Conservation (phyloP, 2,329 filamentous ascomycete species). For the Coniochaeta sp. region DNA sequence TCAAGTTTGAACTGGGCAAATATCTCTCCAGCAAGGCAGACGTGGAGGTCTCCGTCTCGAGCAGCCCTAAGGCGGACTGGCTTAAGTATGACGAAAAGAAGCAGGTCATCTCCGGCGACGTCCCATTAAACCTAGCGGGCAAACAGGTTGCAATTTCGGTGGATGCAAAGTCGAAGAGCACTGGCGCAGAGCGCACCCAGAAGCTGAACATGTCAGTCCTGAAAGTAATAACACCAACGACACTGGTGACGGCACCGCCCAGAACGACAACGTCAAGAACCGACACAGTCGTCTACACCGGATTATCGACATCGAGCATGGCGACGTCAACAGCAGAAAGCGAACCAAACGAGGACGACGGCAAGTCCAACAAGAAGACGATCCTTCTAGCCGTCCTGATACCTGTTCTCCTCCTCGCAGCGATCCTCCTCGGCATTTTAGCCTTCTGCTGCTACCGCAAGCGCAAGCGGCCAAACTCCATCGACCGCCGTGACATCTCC, state of each 20-base stretch:
- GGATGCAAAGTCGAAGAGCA: constrained; percentile 24
- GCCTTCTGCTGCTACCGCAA: constrained; percentile 21
- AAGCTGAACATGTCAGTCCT: constrained; percentile 28
- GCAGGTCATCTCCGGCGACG: constrained; percentile 31
- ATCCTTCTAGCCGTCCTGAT: constrained; percentile 38
- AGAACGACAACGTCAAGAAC: not conserved
- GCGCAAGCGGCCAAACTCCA: constrained; percentile 4
- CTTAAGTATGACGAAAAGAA: constrained; percentile 26
- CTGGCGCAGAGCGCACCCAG: constrained; percentile 28
- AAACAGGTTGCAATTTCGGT: constrained; percentile 18
- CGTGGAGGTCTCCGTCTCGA: constrained; percentile 27
- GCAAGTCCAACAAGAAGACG: constrained; percentile 15
- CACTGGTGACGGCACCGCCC: not conserved
- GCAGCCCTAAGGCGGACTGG: constrained; percentile 33
- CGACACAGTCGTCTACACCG: not conserved
- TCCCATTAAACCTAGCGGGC: constrained; percentile 25
- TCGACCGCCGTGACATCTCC: not conserved
- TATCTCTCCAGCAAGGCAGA: constrained; percentile 34
- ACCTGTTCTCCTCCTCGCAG: constrained; percentile 30
- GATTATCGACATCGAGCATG: constrained; percentile 5
- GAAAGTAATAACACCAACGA: constrained; percentile 12
- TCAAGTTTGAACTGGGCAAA: constrained; percentile 34
- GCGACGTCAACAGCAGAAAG: constrained; percentile 9
- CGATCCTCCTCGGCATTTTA: constrained; percentile 23
- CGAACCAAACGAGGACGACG: constrained; percentile 2